A percentile compares a stretch with the other conserved stretches of the same genome.
Conservation (phyloP, 176 grass and related monocot genomes). For the Triticum monococcum region DNA sequence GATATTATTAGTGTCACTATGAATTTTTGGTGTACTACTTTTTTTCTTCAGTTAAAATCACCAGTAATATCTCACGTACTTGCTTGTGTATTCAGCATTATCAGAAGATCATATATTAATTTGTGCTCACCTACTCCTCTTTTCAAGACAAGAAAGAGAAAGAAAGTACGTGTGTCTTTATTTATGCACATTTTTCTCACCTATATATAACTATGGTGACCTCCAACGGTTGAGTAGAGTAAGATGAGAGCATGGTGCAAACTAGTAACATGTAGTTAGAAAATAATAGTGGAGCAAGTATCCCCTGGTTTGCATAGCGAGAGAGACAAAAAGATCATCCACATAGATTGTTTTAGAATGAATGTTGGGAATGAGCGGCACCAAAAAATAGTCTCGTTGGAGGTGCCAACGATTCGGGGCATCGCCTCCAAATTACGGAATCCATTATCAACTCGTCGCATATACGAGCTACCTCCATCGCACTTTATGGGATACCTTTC, state of each 20-base stretch:
- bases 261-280: neutral
- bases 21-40: too few species aligned
- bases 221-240: neutral
- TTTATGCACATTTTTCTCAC: neutral
- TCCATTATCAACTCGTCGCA: neutral
- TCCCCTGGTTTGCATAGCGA: neutral
- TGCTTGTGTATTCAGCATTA: too few species aligned
- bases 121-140: too few species aligned
- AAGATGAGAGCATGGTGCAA: neutral
- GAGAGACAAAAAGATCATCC: neutral
- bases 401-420: neutral
- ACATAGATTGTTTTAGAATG: neutral
- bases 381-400: neutral
- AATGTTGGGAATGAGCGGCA: neutral
- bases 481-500: neutral
- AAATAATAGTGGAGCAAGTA: neutral
- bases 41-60: too few species aligned
- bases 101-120: too few species aligned
- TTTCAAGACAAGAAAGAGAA: too few species aligned
- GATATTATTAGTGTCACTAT: too few species aligned
- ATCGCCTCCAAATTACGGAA: fast-evolving
- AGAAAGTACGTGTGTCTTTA: too few species aligned
- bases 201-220: neutral
- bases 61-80: too few species aligned
- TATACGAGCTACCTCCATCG: neutral